These are phyloP conservation scores for Starmerella vaccinii DNA, from an alignment of 805 yeast genomes.

Conservation along the genomic window DNA sequence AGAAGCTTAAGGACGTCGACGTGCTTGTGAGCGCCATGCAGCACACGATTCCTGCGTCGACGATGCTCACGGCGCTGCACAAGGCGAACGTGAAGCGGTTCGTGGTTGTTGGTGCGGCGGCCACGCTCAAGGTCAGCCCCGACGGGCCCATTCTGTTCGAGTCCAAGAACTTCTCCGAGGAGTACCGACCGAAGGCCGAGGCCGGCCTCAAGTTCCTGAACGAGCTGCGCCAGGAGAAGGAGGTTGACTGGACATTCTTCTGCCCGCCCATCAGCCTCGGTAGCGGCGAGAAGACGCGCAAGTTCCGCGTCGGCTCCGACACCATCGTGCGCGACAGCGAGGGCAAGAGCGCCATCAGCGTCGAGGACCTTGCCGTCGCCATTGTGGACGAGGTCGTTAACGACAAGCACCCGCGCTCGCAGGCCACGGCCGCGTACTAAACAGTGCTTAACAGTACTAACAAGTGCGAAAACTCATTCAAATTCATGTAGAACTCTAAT, in stretches of 20 bases:
- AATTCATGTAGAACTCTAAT: no score
- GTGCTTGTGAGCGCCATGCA: conserved; percentile 13
- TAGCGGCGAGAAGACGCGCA: conserved; percentile 10
- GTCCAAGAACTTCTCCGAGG: conserved; percentile 15
- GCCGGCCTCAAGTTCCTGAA: conserved; percentile 9
- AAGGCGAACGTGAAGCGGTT: conserved; percentile 16
- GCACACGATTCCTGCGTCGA: conserved; percentile 11
- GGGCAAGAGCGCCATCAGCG: conserved; percentile 18
- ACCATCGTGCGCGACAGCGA: conserved; percentile 8
- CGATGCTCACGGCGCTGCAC: conserved; percentile 7
- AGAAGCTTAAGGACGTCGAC: conserved; percentile 12
- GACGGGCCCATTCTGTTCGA: conserved; percentile 16
- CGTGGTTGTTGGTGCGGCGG: conserved; percentile 18
- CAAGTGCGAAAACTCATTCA: no score
- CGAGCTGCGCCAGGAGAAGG: conserved; percentile 1
- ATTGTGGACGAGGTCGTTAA: conserved; percentile 16
- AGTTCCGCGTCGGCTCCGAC: conserved; percentile 15
- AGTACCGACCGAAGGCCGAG: conserved; percentile 6
- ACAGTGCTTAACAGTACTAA: not conserved
- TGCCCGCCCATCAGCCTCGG: conserved; percentile 11
- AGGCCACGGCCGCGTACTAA: conserved; percentile 15
- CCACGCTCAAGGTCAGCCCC: conserved; percentile 8
- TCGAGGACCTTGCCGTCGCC: conserved; percentile 14
- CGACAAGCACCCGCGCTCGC: conserved; percentile 9
- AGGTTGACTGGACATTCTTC: conserved; percentile 15